Evolutionary conservation across 345 rosid genomes (phyloP).

Genomic region (Aquilaria yunnanensis): DNA sequence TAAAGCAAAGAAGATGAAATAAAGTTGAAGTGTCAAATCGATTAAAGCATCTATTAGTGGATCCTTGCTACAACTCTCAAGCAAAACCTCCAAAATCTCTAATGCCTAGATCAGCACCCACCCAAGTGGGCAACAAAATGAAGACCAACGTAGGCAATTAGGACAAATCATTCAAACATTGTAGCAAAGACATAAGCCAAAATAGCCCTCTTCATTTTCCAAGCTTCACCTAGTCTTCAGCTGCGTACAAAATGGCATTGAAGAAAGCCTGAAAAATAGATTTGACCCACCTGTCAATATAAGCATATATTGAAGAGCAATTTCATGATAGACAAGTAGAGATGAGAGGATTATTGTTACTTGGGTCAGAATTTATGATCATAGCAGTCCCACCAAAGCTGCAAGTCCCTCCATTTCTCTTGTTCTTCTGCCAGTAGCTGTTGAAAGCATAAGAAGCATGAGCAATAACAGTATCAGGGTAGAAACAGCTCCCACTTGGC

Average conservation of each 20-base stretch:
- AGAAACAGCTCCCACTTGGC: conserved; percentile 53
- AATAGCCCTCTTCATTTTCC: too few species aligned
- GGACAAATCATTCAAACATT: too few species aligned
- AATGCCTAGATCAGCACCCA: too few species aligned
- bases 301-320: background rate
- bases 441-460: conserved; percentile 76
- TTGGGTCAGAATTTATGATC: conserved; percentile 61
- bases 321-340: background rate
- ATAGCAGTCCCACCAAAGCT: conserved; percentile 74
- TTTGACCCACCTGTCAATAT: too few species aligned
- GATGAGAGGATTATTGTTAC: conserved; percentile 20
- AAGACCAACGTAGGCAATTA: too few species aligned
- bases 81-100: too few species aligned
- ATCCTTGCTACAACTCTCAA: too few species aligned
- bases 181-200: too few species aligned
- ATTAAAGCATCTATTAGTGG: too few species aligned
- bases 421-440: conserved; percentile 68
- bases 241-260: conserved; percentile 56
- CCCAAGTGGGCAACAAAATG: too few species aligned
- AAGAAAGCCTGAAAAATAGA: conserved; percentile 51
- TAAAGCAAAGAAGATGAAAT: too few species aligned
- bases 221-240: conserved; percentile 17
- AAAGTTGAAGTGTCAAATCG: too few species aligned
- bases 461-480: conserved; percentile 52
- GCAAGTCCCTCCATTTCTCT: conserved; percentile 56